Evolutionary conservation across 805 yeast genomes (phyloP).

Genomic region (Kodamaea lidongshanica): DNA sequence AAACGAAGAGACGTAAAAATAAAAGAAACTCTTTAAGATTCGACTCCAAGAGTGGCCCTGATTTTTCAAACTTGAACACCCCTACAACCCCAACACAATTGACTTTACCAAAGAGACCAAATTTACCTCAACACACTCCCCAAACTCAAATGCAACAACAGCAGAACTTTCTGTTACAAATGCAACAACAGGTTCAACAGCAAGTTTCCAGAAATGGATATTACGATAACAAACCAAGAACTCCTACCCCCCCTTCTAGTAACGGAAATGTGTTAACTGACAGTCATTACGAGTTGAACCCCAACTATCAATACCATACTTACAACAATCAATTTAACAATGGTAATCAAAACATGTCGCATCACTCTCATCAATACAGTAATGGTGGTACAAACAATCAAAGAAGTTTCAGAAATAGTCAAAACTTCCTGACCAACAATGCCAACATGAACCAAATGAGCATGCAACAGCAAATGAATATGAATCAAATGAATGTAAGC

Average conservation of each 20-base stretch:
- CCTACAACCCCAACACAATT: slow-evolving; percentile 16
- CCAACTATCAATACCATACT: slow-evolving; percentile 8
- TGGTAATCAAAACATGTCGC: slow-evolving; percentile 3
- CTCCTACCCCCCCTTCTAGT: slow-evolving; percentile 24
- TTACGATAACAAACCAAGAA: slow-evolving; percentile 13
- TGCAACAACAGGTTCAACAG: slow-evolving; percentile 4
- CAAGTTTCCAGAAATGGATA: slow-evolving; percentile 8
- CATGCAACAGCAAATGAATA: slow-evolving; percentile 1
- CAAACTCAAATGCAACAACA: slow-evolving; percentile 6
- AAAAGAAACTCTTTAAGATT: slow-evolving; percentile 30
- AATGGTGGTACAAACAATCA: slow-evolving; percentile 5
- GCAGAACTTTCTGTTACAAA: slow-evolving; percentile 3
- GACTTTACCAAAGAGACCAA: slow-evolving; percentile 16
- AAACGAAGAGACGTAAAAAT: slow-evolving; percentile 24
- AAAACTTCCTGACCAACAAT: slow-evolving; percentile 2
- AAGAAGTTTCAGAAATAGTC: slow-evolving; percentile 7
- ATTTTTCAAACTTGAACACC: slow-evolving; percentile 13
- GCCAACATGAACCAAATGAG: slow-evolving; percentile 6
- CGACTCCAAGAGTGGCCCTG: slow-evolving; percentile 20
- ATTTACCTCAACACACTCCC: slow-evolving; percentile 4
- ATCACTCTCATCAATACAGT: slow-evolving; percentile 8
- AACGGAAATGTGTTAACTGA: slow-evolving; percentile 6
- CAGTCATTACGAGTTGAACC: slow-evolving; percentile 8
- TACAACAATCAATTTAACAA: slow-evolving; percentile 3
- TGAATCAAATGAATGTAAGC: slow-evolving; percentile 1